Evolutionary conservation across 164 flowering plant species (phyloP), one percentile per base, ranked within the genome.

Genomic region (Stephania japonica): DNA sequence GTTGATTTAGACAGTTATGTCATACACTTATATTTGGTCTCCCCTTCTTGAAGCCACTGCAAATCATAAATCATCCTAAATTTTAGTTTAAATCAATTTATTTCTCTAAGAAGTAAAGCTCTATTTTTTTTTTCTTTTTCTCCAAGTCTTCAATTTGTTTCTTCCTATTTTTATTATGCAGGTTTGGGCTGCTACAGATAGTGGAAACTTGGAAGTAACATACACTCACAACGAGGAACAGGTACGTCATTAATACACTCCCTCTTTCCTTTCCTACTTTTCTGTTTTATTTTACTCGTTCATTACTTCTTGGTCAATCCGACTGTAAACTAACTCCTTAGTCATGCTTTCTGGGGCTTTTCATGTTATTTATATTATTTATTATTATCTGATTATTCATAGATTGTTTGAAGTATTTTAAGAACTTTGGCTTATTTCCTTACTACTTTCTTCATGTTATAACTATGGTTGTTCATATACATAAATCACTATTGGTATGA

Each of bases 101-200:
- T 32, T n/a, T n/a, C n/a, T n/a, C n/a, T n/a, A n/a, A n/a, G n/a
- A n/a, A n/a, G n/a, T n/a, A n/a, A n/a, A n/a, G n/a, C n/a, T n/a
- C n/a, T n/a, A n/a, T n/a, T n/a, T n/a, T n/a, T n/a, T n/a, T n/a
- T 59, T 42, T 68, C 23, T 24, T 64, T 4, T 38, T 16, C 21
- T 47, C 12, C 18, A 42, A 1, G 70, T 72, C 14, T 59, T 13
- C 26, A 63, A 65, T 73, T 67, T 72, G 18, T 73, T 62, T 19
- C 24, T 70, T 69, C 10, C 12, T 21, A 4, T 71, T 76, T 25
- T 74, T 16, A 63, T 79, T 83, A 7, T 81, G 79, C 82, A 95
- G 99, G 91, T 95, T 41, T 95, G 98, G 99, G 93, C 70, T 79
- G 86, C 92, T 42, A 85, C 89, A 0, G 97, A 88, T 65, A 86